Evolutionary conservation across 306 rosid species (phyloP).

Genomic region (Sphenostylis stenocarpa): DNA sequence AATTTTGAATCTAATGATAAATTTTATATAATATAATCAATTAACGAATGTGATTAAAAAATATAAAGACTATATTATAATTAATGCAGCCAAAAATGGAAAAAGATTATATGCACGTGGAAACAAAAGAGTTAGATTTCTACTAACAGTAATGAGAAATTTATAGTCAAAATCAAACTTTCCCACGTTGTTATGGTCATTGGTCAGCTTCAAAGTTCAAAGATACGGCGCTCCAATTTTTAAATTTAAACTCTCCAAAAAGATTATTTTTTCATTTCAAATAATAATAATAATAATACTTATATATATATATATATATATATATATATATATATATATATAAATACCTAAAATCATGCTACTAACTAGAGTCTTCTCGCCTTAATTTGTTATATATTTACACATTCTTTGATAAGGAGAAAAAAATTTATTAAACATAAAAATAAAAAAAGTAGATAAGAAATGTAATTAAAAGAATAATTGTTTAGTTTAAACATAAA

Average conservation of each 20-base stretch:
- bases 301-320: too few species aligned
- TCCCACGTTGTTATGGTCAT: neutral
- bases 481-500: too few species aligned
- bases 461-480: too few species aligned
- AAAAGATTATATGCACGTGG: conserved; percentile 16
- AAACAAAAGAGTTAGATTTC: neutral
- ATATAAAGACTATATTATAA: neutral
- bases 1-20: neutral
- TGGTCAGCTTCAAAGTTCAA: conserved; percentile 35
- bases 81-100: neutral
- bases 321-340: too few species aligned
- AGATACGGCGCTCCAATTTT: neutral
- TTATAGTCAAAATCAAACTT: conserved; percentile 36
- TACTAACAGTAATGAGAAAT: neutral
- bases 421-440: too few species aligned
- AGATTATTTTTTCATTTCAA: neutral
- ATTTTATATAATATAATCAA: neutral
- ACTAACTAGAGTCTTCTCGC: too few species aligned
- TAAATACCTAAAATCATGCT: neutral
- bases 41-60: neutral
- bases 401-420: too few species aligned
- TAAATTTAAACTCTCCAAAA: neutral
- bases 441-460: too few species aligned
- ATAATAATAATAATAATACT: too few species aligned
- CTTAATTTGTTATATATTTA: too few species aligned